Evolutionary conservation across 768 basidiomycete genomes (phyloP).

Genomic region (Cystofilobasidium capitatum): DNA sequence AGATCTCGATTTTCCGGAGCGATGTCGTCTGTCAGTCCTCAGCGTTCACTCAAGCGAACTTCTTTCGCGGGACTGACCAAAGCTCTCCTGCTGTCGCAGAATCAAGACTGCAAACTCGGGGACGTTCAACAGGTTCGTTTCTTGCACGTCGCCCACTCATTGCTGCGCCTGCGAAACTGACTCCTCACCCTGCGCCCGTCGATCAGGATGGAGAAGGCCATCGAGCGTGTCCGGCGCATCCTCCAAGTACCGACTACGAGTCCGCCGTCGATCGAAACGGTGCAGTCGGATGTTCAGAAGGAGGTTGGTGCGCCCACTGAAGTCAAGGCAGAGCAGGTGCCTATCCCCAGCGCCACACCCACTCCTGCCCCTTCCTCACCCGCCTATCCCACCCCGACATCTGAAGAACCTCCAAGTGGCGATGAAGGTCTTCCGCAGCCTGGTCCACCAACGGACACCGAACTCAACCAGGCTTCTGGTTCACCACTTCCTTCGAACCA

Average conservation of each 20-base stretch:
- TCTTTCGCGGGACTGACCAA: background rate
- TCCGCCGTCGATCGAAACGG: too few relatives aligned
- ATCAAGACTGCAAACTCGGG: slow-evolving; percentile 85
- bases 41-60: background rate
- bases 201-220: slow-evolving; percentile 75
- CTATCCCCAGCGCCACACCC: too few relatives aligned
- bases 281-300: too few relatives aligned
- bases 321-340: too few relatives aligned
- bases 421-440: background rate
- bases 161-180: background rate
- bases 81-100: slow-evolving; percentile 29
- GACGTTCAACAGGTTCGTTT: slow-evolving; percentile 63
- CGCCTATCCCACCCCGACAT: too few relatives aligned
- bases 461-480: background rate
- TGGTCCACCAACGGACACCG: background rate
- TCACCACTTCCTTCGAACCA: slow-evolving; percentile 47
- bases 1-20: slow-evolving; percentile 71
- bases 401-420: background rate
- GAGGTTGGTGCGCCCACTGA: too few relatives aligned
- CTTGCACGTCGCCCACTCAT: background rate
- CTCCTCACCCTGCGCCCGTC: background rate
- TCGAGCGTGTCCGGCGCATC: slow-evolving; percentile 47
- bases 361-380: too few relatives aligned
- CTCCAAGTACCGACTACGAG: background rate
- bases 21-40: slow-evolving; percentile 54